Base-by-base conservation (phyloP, 2,329 filamentous ascomycete species). In the Pseudonectria foliicola region DNA sequence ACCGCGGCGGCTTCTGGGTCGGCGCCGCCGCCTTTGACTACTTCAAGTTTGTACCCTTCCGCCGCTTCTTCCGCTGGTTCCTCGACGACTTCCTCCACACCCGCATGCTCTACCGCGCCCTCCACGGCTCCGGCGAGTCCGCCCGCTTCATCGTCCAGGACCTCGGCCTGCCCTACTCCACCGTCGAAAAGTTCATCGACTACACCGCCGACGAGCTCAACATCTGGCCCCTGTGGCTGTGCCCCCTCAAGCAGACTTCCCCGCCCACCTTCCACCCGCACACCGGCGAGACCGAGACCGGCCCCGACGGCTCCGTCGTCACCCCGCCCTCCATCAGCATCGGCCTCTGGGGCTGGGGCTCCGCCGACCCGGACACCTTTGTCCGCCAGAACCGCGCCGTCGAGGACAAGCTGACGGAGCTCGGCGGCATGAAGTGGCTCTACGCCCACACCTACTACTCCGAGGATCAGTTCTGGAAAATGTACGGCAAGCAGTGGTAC, bases 371-470 rank as follows among this genome's bases (percentile, higher is more conserved):
- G 25, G 57, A 61, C 2, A 67, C 69, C n/a, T 89, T 89, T 50
- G 67, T 89, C 2, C 55, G 61, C 26, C 75, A 76, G 47, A 93
- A 93, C 60, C 73, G 81, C 23, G 70, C 69, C 28, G 68, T 93
- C 13, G 87, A 93, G 62, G 62, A 66, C 13, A 82, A 82, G 53
- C 73, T 89, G 4, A 66, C 67, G 31, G 69, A 77, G 44, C 71
- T 92, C 1, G 79, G 80, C 30, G 87, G 86, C 3, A 76, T 83
- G 66, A 93, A 93, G 64, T 92, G 85, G 82, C 66, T 93, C 10
- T 93, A 94, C 59, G 85, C 86, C 3, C 83, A 90, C 52, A 82
- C 85, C 0, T 93, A 88, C 63, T 92, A 92, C 57, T 71, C 73
- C n/a, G 73, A 83, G 52, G 63, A 71, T 1, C 76, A 84, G 52